Percentiles rank a stretch among this genome's conserved stretches.
Conservation (phyloP, 192 early-diverging fungal species). For the Gigaspora rosea region DNA sequence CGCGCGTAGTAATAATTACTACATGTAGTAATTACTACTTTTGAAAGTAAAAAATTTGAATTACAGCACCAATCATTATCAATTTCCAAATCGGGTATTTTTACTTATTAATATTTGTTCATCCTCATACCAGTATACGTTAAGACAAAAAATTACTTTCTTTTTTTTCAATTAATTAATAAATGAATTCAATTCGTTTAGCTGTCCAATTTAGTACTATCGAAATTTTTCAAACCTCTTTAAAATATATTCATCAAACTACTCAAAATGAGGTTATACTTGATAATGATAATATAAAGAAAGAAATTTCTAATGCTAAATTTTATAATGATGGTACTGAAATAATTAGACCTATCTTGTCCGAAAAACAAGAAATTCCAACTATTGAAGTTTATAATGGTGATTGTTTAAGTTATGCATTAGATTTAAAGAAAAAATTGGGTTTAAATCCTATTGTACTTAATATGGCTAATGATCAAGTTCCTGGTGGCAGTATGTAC, state of each 20-base stretch:
- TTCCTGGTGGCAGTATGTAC: slow-evolving; percentile 44
- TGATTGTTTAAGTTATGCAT: slow-evolving; percentile 41
- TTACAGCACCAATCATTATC: too few species aligned
- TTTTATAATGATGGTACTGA: neutral
- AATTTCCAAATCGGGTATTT: too few species aligned
- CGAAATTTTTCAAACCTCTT: neutral
- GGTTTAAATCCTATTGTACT: slow-evolving; percentile 47
- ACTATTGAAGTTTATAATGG: slow-evolving; percentile 37
- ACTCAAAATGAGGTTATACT: neutral
- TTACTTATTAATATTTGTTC: too few species aligned
- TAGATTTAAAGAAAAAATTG: slow-evolving; percentile 35
- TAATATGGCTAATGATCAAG: slow-evolving; percentile 45
- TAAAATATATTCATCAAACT: neutral
- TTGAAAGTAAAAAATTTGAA: too few species aligned
- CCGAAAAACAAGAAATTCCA: slow-evolving; percentile 37
- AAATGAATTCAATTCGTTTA: neutral
- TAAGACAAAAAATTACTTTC: neutral
- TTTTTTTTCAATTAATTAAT: neutral
- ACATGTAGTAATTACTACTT: too few species aligned
- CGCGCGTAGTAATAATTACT: too few species aligned
- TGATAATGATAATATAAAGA: neutral
- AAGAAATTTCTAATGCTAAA: slow-evolving; percentile 5
- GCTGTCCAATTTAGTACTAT: neutral
- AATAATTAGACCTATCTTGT: neutral
- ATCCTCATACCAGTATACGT: too few species aligned